These are phyloP conservation scores for Sphagnum tenellum DNA, from an alignment of 225 moss, liverwort and hornwort species.

Conservation along the genomic window DNA sequence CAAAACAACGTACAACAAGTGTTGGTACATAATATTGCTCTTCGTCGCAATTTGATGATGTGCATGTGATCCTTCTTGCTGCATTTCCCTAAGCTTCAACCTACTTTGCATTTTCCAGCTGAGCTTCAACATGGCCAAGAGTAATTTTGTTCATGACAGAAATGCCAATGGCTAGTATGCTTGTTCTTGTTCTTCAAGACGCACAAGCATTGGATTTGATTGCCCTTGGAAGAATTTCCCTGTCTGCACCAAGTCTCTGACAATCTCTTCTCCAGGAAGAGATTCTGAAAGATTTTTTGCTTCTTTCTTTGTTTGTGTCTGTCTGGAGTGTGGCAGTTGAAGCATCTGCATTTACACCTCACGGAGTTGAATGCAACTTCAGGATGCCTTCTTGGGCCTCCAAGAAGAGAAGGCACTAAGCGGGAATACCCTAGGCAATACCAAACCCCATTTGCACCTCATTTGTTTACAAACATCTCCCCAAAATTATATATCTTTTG, in stretches of 20 bases:
- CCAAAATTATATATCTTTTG: not conserved
- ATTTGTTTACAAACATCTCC: not conserved
- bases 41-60: conserved; percentile 67
- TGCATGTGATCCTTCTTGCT: conserved; percentile 1
- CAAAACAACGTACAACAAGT: conserved; percentile 36
- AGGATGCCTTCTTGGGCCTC: conserved; percentile 48
- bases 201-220: not conserved
- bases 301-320: not conserved
- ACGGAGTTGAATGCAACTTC: conserved; percentile 48
- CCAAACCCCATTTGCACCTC: too few relatives aligned
- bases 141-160: too few relatives aligned
- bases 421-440: too few relatives aligned
- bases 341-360: conserved; percentile 62
- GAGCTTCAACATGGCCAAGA: not conserved
- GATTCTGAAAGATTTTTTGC: not conserved
- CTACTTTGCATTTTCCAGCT: not conserved
- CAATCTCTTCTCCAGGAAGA: not conserved
- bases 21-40: conserved; percentile 48
- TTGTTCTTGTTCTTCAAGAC: not conserved
- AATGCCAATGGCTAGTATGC: not conserved
- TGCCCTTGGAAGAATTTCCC: too few relatives aligned
- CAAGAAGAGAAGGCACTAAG: conserved; percentile 54
- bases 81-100: not conserved
- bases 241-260: not conserved
- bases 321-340: conserved; percentile 38